Evolutionary conservation across 768 basidiomycete species (phyloP).

Genomic region (Russula lepida): DNA sequence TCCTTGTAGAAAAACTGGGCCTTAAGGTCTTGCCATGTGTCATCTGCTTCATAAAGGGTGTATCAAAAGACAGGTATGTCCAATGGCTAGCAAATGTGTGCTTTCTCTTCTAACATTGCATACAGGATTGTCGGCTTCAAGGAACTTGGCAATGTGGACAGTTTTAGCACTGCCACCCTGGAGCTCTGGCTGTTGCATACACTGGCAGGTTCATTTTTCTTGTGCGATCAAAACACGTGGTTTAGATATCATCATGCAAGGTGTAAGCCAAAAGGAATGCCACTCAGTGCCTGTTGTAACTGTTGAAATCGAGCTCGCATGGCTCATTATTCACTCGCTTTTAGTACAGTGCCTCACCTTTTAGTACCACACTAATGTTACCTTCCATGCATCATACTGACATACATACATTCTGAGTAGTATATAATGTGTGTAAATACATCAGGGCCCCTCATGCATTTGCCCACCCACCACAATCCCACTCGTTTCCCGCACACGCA

Average conservation of each 20-base stretch:
- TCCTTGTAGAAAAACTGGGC: conserved; percentile 81
- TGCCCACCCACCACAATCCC: too few species aligned
- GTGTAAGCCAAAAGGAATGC: conserved; percentile 47
- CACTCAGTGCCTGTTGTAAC: conserved; percentile 28
- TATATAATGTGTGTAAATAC: too few species aligned
- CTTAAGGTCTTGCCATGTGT: conserved; percentile 92
- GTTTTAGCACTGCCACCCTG: conserved; percentile 72
- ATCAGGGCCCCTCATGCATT: too few species aligned
- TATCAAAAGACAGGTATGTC: conserved; percentile 69
- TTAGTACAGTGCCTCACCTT: too few species aligned
- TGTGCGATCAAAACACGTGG: background rate
- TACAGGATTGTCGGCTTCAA: conserved; percentile 78
- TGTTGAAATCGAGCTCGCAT: too few species aligned
- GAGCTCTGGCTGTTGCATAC: conserved; percentile 65
- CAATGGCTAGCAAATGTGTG: background rate
- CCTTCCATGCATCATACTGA: too few species aligned
- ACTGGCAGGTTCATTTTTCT: conserved; percentile 36
- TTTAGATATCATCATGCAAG: conserved; percentile 29
- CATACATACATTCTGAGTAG: too few species aligned
- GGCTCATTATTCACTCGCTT: too few species aligned
- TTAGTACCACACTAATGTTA: too few species aligned
- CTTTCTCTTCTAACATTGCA: background rate
- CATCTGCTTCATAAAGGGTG: conserved; percentile 79
- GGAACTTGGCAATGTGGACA: conserved; percentile 79
- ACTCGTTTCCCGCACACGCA: too few species aligned